Conservation (phyloP, 345 rosid genomes). For the Camelina laxa region DNA sequence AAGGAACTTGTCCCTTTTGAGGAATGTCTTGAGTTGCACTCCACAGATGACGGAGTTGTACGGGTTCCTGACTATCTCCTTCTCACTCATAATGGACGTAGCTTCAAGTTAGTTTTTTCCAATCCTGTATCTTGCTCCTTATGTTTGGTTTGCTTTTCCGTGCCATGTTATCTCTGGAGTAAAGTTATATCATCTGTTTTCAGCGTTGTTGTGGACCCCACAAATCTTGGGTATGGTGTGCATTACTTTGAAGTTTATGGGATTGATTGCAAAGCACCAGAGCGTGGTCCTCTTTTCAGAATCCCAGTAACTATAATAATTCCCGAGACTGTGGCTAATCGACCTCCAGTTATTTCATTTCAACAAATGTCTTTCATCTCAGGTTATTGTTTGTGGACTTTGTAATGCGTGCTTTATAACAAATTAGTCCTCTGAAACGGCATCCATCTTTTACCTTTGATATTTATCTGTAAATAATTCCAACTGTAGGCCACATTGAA, state of each 20-base stretch:
- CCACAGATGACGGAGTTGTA: constrained; percentile 71
- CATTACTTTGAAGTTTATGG: constrained; percentile 93
- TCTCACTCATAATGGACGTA: constrained; percentile 87
- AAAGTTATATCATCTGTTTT: constrained; percentile 37
- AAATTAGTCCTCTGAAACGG: constrained; percentile 15
- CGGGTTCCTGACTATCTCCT: constrained; percentile 86
- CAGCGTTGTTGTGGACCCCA: constrained; percentile 95
- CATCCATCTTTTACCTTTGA: constrained; percentile 8
- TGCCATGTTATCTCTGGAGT: constrained; percentile 20
- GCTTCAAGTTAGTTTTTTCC: constrained; percentile 81
- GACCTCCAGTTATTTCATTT: constrained; percentile 76
- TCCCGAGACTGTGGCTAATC: constrained; percentile 62
- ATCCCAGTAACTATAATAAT: constrained; percentile 85
- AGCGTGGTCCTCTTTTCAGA: constrained; percentile 94
- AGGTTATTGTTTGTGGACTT: constrained; percentile 53
- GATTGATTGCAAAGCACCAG: constrained; percentile 90
- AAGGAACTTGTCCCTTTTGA: constrained; percentile 95
- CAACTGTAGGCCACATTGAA: constrained; percentile 77
- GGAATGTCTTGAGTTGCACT: constrained; percentile 82
- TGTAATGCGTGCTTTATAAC: constrained; percentile 23
- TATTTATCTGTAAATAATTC: constrained; percentile 28
- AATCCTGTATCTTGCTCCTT: constrained; percentile 30
- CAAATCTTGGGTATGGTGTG: constrained; percentile 76
- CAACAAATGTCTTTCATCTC: constrained; percentile 80
- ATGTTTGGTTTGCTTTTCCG: constrained; percentile 17